Evolutionary conservation across 2,329 filamentous ascomycete genomes (phyloP).

Genomic region (Beauveria brongniartii): DNA sequence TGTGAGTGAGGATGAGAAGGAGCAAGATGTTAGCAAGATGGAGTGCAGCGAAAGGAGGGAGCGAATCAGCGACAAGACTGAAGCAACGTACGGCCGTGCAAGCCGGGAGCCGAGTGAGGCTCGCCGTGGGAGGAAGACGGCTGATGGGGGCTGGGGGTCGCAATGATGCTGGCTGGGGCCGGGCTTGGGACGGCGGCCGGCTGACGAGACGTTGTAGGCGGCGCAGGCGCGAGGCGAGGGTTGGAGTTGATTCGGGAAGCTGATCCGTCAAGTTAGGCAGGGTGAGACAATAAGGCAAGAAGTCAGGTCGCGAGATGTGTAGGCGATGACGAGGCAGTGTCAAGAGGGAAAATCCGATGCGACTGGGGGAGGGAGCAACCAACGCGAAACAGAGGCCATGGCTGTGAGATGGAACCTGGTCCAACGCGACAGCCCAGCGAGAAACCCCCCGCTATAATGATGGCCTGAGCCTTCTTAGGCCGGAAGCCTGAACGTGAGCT

Average conservation of each 20-base stretch:
- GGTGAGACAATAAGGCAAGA: neutral
- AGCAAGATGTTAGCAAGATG: slow-evolving; percentile 1
- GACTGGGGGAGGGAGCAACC: slow-evolving; percentile 5
- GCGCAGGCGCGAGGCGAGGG: slow-evolving; percentile 2
- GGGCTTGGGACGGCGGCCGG: slow-evolving; percentile 3
- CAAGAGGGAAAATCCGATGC: slow-evolving; percentile 4
- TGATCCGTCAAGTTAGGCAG: slow-evolving; percentile 5
- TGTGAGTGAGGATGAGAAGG: neutral
- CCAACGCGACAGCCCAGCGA: slow-evolving; percentile 9
- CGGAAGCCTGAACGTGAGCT: slow-evolving; percentile 9
- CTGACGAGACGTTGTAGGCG: slow-evolving; percentile 3
- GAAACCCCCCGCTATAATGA: slow-evolving; percentile 10
- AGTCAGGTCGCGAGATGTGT: neutral
- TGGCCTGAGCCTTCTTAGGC: slow-evolving; percentile 8
- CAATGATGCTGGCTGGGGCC: slow-evolving; percentile 1
- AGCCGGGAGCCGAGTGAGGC: neutral
- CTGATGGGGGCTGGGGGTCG: slow-evolving; percentile 4
- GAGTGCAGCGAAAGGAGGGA: neutral
- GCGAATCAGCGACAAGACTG: neutral
- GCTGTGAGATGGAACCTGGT: slow-evolving; percentile 9
- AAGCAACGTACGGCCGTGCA: slow-evolving; percentile 5
- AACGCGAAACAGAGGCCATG: slow-evolving; percentile 13
- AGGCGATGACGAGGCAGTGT: slow-evolving; percentile 1
- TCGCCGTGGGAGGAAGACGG: neutral
- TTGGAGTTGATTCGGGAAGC: slow-evolving; percentile 6